Percentiles rank a stretch among this genome's conserved stretches.
phyloP scores from a whole-genome alignment of 345 rosid species.

The Laguncularia racemosa region DNA sequence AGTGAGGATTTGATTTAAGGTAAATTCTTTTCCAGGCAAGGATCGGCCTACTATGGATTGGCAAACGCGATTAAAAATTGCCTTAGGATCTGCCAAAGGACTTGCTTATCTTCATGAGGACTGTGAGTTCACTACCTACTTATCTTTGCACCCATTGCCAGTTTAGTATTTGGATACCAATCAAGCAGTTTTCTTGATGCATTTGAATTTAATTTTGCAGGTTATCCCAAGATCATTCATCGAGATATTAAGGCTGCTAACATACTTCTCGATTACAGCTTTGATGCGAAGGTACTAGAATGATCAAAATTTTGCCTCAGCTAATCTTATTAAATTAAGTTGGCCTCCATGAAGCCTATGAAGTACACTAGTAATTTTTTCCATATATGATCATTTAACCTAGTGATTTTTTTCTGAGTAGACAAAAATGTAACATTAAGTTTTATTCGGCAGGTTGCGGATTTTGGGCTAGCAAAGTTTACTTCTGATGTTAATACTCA shows the following conservation, averaged over 20 bases:
- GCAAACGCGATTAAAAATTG: constrained; percentile 65
- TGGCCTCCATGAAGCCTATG: no score
- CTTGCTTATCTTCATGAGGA: constrained; percentile 97
- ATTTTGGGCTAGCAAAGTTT: constrained; percentile 88
- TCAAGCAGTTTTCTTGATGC: not conserved
- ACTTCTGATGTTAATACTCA: constrained; percentile 78
- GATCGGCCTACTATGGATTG: constrained; percentile 78
- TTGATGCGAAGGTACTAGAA: constrained; percentile 71
- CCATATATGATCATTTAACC: no score
- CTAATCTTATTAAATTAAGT: not conserved
- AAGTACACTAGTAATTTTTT: no score
- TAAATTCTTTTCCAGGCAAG: constrained; percentile 33
- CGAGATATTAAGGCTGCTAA: constrained; percentile 90
- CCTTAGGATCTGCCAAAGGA: constrained; percentile 89
- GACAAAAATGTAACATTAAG: no score
- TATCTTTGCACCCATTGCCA: not conserved
- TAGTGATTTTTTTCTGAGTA: not conserved
- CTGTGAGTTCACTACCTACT: constrained; percentile 37
- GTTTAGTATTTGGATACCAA: not conserved
- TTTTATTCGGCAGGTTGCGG: constrained; percentile 59
- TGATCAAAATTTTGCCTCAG: not conserved
- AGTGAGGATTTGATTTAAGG: constrained; percentile 9
- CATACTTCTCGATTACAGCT: constrained; percentile 71
- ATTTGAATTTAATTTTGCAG: constrained; percentile 22
- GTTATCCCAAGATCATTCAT: constrained; percentile 90